Conservation (phyloP, 2,329 filamentous ascomycete genomes). For the Diatrype stigma region DNA sequence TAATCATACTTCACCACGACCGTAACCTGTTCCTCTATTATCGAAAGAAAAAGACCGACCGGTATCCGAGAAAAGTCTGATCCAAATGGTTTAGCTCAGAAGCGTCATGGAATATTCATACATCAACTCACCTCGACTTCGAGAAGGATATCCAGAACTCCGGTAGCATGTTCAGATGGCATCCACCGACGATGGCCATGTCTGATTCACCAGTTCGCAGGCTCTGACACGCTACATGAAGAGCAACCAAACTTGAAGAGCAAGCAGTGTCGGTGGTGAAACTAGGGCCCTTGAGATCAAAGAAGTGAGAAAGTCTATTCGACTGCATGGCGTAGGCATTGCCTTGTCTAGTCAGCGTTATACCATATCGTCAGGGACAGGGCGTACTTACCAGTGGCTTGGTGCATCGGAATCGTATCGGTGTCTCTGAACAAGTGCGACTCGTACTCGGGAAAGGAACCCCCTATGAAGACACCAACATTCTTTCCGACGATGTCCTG, state of each 20-base stretch:
- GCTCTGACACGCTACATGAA: constrained; percentile 48
- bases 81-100: constrained; percentile 6
- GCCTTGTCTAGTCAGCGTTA: constrained; percentile 26
- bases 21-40: constrained; percentile 52
- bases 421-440: constrained; percentile 40
- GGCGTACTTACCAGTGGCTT: constrained; percentile 40
- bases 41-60: constrained; percentile 51
- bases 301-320: constrained; percentile 52
- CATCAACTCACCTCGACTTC: constrained; percentile 34
- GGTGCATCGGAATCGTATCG: constrained; percentile 47
- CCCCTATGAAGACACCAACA: constrained; percentile 47
- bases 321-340: constrained; percentile 49
- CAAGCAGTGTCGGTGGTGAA: constrained; percentile 51
- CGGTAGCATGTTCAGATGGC: constrained; percentile 43
- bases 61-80: constrained; percentile 44
- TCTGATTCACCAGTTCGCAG: constrained; percentile 42
- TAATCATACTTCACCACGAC: constrained; percentile 45
- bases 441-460: constrained; percentile 45
- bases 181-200: constrained; percentile 43
- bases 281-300: constrained; percentile 50
- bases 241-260: constrained; percentile 45
- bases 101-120: constrained; percentile 20
- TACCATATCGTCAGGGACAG: neutral
- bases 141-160: constrained; percentile 44
- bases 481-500: constrained; percentile 42